Conservation (phyloP, 2,329 filamentous ascomycete genomes). For the Dactylonectria macrodidyma region DNA sequence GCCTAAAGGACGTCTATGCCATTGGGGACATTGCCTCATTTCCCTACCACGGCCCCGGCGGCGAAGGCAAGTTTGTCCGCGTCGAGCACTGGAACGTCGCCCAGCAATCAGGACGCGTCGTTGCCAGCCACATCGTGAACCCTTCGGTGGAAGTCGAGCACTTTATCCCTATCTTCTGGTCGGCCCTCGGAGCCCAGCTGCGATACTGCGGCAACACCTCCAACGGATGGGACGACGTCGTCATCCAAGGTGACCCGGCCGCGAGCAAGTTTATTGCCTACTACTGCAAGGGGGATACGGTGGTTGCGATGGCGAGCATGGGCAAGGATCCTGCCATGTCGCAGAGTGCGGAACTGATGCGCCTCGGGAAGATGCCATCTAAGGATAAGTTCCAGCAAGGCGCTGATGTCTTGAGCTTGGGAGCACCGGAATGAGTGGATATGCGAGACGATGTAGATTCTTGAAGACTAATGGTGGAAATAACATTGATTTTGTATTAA, state of each 20-base stretch:
- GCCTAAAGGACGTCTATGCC: conserved; percentile 88
- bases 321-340: conserved; percentile 88
- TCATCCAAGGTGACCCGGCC: conserved; percentile 83
- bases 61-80: conserved; percentile 79
- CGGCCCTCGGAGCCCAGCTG: conserved; percentile 88
- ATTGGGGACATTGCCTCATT: conserved; percentile 96
- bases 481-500: no score
- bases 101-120: conserved; percentile 89
- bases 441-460: background rate
- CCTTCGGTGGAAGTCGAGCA: conserved; percentile 73
- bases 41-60: conserved; percentile 92
- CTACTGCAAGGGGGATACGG: conserved; percentile 87
- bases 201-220: conserved; percentile 92
- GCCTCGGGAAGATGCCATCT: conserved; percentile 82
- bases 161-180: conserved; percentile 98
- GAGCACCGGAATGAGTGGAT: conserved; percentile 41
- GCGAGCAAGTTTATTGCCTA: conserved; percentile 90
- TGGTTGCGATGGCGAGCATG: conserved; percentile 94
- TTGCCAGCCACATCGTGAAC: conserved; percentile 82
- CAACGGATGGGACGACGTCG: conserved; percentile 87
- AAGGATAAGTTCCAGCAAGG: conserved; percentile 83
- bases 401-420: conserved; percentile 64
- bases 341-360: conserved; percentile 89
- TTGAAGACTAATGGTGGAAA: no score
- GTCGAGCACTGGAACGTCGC: conserved; percentile 99